Percentiles rank a stretch among this genome's conserved stretches.
Conservation (phyloP, 1,284 basidiomycete species). For the Ceratobasidium theobromae region DNA sequence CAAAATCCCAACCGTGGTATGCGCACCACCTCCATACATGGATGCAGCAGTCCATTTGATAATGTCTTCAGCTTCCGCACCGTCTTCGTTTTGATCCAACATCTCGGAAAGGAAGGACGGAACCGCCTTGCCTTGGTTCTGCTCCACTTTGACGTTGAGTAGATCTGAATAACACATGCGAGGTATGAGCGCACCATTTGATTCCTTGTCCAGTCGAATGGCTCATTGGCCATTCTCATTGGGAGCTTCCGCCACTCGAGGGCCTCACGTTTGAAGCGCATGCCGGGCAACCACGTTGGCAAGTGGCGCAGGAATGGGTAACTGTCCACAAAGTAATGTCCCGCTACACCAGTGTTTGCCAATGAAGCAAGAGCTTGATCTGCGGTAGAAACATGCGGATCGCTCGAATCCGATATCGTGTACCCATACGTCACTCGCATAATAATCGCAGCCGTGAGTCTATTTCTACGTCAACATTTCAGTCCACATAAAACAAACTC, state of each 20-base stretch:
- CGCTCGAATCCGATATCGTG: background rate
- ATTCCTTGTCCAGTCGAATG: background rate
- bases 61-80: background rate
- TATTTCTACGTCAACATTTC: background rate
- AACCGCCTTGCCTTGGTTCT: background rate
- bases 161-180: background rate
- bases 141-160: background rate
- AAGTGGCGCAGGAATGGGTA: constrained; percentile 5
- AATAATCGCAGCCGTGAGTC: background rate
- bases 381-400: background rate
- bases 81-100: background rate
- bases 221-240: background rate
- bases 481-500: background rate
- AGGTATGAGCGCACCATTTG: background rate
- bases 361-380: background rate
- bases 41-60: constrained; percentile 16
- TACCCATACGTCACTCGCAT: constrained; percentile 13
- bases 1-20: background rate
- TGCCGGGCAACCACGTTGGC: constrained; percentile 31
- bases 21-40: background rate
- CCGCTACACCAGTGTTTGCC: background rate
- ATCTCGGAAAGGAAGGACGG: constrained; percentile 8
- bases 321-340: background rate
- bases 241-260: background rate
- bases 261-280: constrained; percentile 11